Base-by-base conservation (phyloP, 768 basidiomycete genomes). In the Porpolomopsis calyptriformis region DNA sequence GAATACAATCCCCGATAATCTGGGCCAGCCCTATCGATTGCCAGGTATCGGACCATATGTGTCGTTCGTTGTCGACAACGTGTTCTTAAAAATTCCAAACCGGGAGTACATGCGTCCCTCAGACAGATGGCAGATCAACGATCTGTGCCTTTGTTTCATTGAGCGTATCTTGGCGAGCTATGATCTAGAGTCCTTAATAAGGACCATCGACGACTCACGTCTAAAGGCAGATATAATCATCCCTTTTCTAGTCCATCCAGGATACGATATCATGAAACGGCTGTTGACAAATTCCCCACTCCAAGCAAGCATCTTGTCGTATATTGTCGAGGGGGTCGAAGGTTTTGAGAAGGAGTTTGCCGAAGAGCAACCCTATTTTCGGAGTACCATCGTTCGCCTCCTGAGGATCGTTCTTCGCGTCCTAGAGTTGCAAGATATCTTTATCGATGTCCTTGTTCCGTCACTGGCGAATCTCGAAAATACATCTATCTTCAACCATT, bases 111-210 rank as follows among this genome's bases (percentile, higher is more conserved):
- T 75, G 2, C 73, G 73, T 25, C 78, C 78, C 9, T 77, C 77
- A 10, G 90, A 97, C 56, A 66, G 83, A 49, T 97, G 90, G 91
- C 72, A 78, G 54, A 81, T 86, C 60, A 85, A 91, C 45, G 90
- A 93, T 52, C 70, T 83, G 0, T 87, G 85, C 45, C 67, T 97
- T 36, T 79, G 77, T 48, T 94, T 87, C 57, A 72, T 94, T 46
- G 94, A 97, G 57, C 78, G 85, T 29, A 78, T 80, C 20, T 65
- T 97, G 27, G 85, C 83, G 0, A 80, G 80, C 54, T 92, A 85
- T 62, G 81, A 90, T 55, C 67, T 94, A 40, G 83, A 87, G 54
- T 73, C 74, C 2, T 66, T 96, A 14, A 69, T 88, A 19, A 67
- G 73, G 6, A 64, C 68, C 37, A 65, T 67, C 2, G 80, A 85